These are phyloP conservation scores for Plasmodium knowlesi DNA, from an alignment of 169 alveolate genomes.

Conservation along the genomic window DNA sequence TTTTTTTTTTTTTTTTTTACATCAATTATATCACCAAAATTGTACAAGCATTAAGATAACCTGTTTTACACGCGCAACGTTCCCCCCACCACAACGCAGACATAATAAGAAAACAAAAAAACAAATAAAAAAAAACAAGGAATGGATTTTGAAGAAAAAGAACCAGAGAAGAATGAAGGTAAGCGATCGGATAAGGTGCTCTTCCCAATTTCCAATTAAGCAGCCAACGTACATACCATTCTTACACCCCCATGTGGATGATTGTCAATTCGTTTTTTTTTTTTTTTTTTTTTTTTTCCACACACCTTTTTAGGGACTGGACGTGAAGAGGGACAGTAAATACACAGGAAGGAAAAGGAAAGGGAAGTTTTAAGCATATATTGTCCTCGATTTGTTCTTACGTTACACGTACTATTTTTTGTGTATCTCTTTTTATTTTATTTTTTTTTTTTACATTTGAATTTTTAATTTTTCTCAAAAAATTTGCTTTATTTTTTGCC, in stretches of 20 bases:
- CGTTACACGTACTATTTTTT: not conserved
- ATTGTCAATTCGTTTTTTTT: constrained; percentile 1
- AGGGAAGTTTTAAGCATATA: constrained; percentile 77
- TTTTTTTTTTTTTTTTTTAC: not conserved
- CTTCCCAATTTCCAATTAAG: not conserved
- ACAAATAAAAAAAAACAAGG: constrained; percentile 76
- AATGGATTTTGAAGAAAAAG: constrained; percentile 94
- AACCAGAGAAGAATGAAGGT: constrained; percentile 92
- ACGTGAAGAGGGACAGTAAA: constrained; percentile 94
- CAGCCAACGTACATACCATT: not conserved
- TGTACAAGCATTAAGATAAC: not conserved
- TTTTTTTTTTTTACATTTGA: constrained; percentile 3
- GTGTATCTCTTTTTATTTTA: not conserved
- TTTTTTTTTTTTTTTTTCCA: constrained; percentile 6
- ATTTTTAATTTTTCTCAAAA: not conserved
- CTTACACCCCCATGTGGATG: not conserved
- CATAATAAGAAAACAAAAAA: constrained; percentile 76
- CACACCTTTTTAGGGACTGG: constrained; percentile 84
- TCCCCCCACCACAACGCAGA: constrained; percentile 3
- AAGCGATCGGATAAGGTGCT: not conserved
- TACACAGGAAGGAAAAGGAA: constrained; percentile 96
- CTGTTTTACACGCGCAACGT: not conserved
- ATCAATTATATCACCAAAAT: not conserved
- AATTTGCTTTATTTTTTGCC: not conserved
- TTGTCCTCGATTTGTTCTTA: not conserved